Percentiles rank a stretch among this genome's conserved stretches.
Evolutionary conservation across 164 flowering plant genomes (phyloP).

Genomic region (Liquidambar formosana): DNA sequence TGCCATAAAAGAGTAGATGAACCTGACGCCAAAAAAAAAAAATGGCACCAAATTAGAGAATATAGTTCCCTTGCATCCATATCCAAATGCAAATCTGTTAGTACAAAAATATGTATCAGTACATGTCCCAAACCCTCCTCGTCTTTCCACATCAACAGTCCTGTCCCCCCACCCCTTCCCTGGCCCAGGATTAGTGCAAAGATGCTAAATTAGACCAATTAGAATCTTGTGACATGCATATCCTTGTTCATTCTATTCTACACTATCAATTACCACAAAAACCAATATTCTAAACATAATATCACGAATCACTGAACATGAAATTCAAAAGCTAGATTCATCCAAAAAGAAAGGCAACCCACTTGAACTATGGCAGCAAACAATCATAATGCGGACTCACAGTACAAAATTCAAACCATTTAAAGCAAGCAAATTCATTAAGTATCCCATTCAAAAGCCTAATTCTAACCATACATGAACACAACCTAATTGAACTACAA

Average conservation of each 20-base stretch:
- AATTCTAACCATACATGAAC: background rate
- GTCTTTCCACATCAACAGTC: background rate
- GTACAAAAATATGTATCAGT: too few species aligned
- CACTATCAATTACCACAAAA: too few species aligned
- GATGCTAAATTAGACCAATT: background rate
- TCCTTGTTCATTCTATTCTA: too few species aligned
- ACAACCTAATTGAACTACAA: background rate
- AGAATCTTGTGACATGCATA: background rate
- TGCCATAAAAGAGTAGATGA: slow-evolving; percentile 75
- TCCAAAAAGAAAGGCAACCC: too few species aligned
- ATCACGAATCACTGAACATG: too few species aligned
- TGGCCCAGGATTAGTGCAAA: too few species aligned
- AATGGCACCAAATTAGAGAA: slow-evolving; percentile 1
- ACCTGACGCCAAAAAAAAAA: slow-evolving; percentile 50
- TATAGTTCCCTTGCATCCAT: too few species aligned
- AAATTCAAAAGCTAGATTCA: too few species aligned
- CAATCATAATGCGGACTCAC: background rate
- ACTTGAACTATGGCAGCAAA: background rate
- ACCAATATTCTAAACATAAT: too few species aligned
- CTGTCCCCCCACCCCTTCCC: background rate
- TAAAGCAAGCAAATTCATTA: background rate
- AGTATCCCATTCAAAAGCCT: background rate
- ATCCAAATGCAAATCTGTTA: too few species aligned
- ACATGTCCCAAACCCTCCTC: too few species aligned
- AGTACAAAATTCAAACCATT: background rate